These are phyloP conservation scores for Arthonia radiata DNA, from an alignment of 495 filamentous ascomycete genomes.

Conservation along the genomic window DNA sequence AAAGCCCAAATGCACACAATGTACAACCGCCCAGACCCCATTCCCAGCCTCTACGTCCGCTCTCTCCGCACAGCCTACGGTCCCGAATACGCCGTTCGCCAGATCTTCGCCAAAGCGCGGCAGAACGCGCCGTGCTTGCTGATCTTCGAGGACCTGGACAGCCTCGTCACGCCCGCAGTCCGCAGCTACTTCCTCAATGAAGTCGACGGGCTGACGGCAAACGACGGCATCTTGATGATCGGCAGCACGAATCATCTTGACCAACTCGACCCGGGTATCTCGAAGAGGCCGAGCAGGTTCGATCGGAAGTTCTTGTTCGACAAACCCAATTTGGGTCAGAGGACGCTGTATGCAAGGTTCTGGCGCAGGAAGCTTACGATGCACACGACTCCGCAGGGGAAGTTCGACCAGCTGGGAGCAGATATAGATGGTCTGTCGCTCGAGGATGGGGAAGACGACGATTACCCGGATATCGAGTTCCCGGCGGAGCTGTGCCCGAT, in stretches of 20 bases:
- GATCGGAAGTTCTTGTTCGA: conserved; percentile 17
- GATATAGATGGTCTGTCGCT: no score
- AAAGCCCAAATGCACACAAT: conserved; percentile 38
- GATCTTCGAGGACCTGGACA: conserved; percentile 18
- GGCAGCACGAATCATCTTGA: conserved; percentile 18
- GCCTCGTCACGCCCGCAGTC: conserved; percentile 13
- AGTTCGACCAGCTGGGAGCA: no score
- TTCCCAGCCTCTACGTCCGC: conserved; percentile 31
- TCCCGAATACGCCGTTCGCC: conserved; percentile 19
- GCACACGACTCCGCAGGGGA: no score
- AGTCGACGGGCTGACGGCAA: conserved; percentile 15
- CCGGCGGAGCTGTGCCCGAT: conserved; percentile 13
- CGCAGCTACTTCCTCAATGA: conserved; percentile 18
- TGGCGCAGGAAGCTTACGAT: conserved; percentile 15
- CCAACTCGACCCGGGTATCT: conserved; percentile 15
- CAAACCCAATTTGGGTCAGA: conserved; percentile 11
- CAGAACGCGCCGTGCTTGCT: conserved; percentile 23
- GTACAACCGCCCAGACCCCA: conserved; percentile 13
- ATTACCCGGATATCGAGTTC: conserved; percentile 14
- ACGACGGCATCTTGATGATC: conserved; percentile 20
- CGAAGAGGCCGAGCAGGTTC: conserved; percentile 15
- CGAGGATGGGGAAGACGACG: no score
- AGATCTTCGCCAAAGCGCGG: conserved; percentile 26
- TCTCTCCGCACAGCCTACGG: conserved; percentile 16
- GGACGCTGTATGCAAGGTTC: conserved; percentile 12